Evolutionary conservation across 169 alveolate genomes (phyloP), one percentile per base, ranked within the genome.

Genomic region (Cryptosporidium andersoni): DNA sequence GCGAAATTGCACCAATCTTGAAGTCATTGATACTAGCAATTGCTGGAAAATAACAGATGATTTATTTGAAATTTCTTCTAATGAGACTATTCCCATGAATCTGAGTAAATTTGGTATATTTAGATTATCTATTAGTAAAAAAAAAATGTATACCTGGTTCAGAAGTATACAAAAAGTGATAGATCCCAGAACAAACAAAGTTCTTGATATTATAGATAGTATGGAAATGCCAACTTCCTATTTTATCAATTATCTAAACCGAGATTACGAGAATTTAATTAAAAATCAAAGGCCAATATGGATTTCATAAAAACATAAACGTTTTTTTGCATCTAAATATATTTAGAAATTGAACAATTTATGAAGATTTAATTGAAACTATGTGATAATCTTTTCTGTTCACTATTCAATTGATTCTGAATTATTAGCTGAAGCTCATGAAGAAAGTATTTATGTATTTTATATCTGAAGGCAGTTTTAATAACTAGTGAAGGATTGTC

Each of bases 401-500:
- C 25, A 25, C 25, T 25, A 25, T 25, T 25, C 25, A 25, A 25
- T 25, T 25, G 25, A 25, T 25, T 25, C 25, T 25, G 25, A 25
- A 25, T 25, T n/a, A 25, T 25, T 25, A 25, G 25, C 5, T 56
- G 16, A 25, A 56, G 62, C 6, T 12, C 42, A 51, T 45, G 42
- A 2, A 74, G 42, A 43, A 58, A 64, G 5, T 9, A 25, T 45
- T 58, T 39, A 12, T 42, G 14, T 58, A 74, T 58, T 9, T 74
- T 45, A 49, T 74, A 74, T 43, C 60, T 74, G 16, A 58, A 58
- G 25, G 85, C 85, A 7, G 36, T 74, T 58, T 39, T 36, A 12
- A 74, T 53, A 43, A 74, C 9, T 42, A 58, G 37, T n/a, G 42
- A 37, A 14, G 85, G 74, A 58, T 74, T 51, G 25, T 39, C 56